phyloP scores from a whole-genome alignment of 164 flowering plant species.

The Piper longum region DNA sequence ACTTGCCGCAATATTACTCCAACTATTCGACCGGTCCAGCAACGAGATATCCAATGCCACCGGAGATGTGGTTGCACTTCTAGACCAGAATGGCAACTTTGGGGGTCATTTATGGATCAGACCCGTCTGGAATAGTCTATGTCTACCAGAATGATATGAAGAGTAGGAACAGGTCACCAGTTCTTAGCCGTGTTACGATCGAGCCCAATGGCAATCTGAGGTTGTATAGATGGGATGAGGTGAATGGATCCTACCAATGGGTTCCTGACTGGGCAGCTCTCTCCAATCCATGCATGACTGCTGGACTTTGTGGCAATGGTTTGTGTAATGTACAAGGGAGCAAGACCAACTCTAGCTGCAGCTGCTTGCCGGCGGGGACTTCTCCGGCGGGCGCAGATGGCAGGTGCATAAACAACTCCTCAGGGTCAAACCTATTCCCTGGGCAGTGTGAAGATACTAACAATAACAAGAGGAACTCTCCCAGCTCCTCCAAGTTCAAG shows the following conservation, averaged over 20 bases:
- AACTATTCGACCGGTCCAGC: conserved; percentile 53
- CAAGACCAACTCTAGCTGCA: conserved; percentile 60
- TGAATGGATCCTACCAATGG: conserved; percentile 70
- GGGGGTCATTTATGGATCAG: conserved; percentile 55
- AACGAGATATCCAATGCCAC: conserved; percentile 75
- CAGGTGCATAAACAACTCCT: conserved; percentile 23
- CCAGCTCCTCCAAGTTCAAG: conserved; percentile 19
- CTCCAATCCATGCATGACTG: conserved; percentile 73
- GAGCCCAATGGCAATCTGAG: conserved; percentile 74
- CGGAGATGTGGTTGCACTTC: conserved; percentile 52
- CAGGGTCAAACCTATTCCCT: conserved; percentile 5
- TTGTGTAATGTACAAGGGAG: conserved; percentile 51
- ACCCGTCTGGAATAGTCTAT: conserved; percentile 55
- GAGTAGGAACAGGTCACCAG: conserved; percentile 17
- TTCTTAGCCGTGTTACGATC: conserved; percentile 38
- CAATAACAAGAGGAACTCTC: too few species aligned
- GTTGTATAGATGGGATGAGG: conserved; percentile 59
- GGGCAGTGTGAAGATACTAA: not conserved
- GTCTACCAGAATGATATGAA: conserved; percentile 66
- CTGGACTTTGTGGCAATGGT: conserved; percentile 91
- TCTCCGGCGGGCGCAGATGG: conserved; percentile 10
- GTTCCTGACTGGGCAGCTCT: conserved; percentile 88
- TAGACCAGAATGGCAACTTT: conserved; percentile 64
- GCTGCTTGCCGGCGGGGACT: conserved; percentile 64
- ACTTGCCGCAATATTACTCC: conserved; percentile 13